Evolutionary conservation across 257 asterid species (phyloP).

Genomic region (Lantana camara): DNA sequence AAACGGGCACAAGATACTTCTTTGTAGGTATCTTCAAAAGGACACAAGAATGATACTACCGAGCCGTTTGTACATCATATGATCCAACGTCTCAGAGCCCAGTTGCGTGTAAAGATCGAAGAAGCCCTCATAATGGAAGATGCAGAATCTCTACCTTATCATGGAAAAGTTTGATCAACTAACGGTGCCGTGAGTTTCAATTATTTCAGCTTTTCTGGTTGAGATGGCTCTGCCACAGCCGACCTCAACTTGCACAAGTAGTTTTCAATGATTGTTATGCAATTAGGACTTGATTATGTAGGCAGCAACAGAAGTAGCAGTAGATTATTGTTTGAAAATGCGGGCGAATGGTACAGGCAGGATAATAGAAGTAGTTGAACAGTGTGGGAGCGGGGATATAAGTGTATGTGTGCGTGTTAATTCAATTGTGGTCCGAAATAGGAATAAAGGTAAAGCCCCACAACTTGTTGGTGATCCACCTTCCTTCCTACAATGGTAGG

Average conservation of each 20-base stretch:
- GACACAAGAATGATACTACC: background rate
- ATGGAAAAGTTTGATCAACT: too few relatives aligned
- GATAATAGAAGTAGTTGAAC: background rate
- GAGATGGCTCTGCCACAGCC: too few relatives aligned
- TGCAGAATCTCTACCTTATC: too few relatives aligned
- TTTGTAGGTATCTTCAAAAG: conserved; percentile 6
- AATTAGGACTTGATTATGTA: too few relatives aligned
- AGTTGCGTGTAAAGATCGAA: background rate
- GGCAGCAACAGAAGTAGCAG: too few relatives aligned
- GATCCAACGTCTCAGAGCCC: background rate
- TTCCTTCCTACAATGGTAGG: background rate
- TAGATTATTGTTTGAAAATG: too few relatives aligned
- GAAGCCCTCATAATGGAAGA: background rate
- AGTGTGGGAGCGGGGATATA: too few relatives aligned
- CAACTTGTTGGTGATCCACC: conserved; percentile 19
- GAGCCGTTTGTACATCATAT: background rate
- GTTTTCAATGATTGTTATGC: too few relatives aligned
- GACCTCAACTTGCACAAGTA: too few relatives aligned
- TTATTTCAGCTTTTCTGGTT: background rate
- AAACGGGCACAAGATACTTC: conserved; percentile 28
- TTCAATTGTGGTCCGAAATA: conserved; percentile 13
- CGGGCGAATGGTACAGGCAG: background rate
- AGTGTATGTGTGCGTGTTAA: too few relatives aligned
- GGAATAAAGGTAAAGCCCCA: background rate
- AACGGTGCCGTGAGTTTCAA: conserved; percentile 15